Evolutionary conservation across 2,329 filamentous ascomycete genomes (phyloP).

Genomic region (Colletotrichum sp.): DNA sequence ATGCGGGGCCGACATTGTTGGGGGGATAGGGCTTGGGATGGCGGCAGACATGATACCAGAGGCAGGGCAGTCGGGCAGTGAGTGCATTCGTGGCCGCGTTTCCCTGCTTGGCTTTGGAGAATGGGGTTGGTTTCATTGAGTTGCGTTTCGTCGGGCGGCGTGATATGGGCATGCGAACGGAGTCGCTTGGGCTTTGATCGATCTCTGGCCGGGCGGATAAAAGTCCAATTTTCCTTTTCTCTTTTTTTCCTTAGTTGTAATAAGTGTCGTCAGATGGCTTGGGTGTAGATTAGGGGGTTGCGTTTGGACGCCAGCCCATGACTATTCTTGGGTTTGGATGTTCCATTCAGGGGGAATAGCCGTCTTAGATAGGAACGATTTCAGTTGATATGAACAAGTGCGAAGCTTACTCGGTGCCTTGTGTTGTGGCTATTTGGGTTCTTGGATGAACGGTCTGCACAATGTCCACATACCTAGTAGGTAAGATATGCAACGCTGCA

Average conservation of each 20-base stretch:
- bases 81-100: conserved; percentile 18
- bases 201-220: conserved; percentile 4
- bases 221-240: background rate
- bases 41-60: background rate
- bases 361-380: background rate
- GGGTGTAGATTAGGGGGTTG: background rate
- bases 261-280: background rate
- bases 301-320: conserved; percentile 2
- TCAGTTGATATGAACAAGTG: background rate
- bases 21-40: background rate
- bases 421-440: background rate
- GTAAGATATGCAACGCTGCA: background rate
- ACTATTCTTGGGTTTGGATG: conserved; percentile 7
- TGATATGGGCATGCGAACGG: conserved; percentile 15
- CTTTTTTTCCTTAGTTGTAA: background rate
- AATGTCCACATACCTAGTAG: background rate
- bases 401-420: background rate
- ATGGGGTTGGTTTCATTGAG: conserved; percentile 1
- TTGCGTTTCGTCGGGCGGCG: conserved; percentile 2
- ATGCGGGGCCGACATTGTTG: background rate
- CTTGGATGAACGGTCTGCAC: background rate
- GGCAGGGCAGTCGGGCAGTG: background rate
- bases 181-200: conserved; percentile 4
- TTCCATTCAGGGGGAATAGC: background rate
- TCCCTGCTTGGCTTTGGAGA: conserved; percentile 17